Base-by-base conservation (phyloP, 225 moss, liverwort and hornwort genomes). In the Antitrichia curtipendula region DNA sequence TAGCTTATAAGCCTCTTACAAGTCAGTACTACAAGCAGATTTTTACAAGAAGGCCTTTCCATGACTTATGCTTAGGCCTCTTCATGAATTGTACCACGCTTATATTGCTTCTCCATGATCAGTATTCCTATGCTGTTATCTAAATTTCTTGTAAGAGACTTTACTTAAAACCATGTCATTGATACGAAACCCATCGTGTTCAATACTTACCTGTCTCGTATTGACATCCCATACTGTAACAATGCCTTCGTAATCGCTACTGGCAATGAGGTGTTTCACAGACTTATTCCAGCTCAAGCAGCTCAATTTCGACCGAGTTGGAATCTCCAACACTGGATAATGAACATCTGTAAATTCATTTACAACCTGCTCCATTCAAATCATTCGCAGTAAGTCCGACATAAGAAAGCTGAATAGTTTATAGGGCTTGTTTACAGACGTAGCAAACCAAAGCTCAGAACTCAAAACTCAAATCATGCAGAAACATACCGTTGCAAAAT, bases 251-350 rank as follows among this genome's bases (percentile, higher is more conserved):
- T 97, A 98, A 87, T 98, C 97, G 76, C 98, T 97, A 82, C 98
- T 98, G 40, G 98, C 98, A 72, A 98, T 97, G 41, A 95, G 94
- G 65, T 95, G 91, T 80, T 98, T 97, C 9, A 90, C 91, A 78
- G 94, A 95, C 86, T 98, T 98, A 64, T 97, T 98, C 98, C 98
- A 98, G 86, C 98, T 98, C 65, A 98, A 76, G 80, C 96, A 98
- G 90, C 97, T 98, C 84, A 98, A 59, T 84, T 98, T 98, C 4
- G 98, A 97, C 53, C 98, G 91, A 40, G 98, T 97, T 41, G 95
- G 91, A 86, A 98, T 95, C 82, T 98, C 98, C 50, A 95, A 90
- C 43, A 96, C 95, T 31, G 98, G 98, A 75, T 95, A 98, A 68
- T 98, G 97, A 8, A 95, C 93, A 83, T 96, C 93, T 38, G 95